Percentiles rank a stretch among this genome's conserved stretches.
phyloP scores from a whole-genome alignment of 495 filamentous ascomycete genomes.

The Clavariopsis aquatica region DNA sequence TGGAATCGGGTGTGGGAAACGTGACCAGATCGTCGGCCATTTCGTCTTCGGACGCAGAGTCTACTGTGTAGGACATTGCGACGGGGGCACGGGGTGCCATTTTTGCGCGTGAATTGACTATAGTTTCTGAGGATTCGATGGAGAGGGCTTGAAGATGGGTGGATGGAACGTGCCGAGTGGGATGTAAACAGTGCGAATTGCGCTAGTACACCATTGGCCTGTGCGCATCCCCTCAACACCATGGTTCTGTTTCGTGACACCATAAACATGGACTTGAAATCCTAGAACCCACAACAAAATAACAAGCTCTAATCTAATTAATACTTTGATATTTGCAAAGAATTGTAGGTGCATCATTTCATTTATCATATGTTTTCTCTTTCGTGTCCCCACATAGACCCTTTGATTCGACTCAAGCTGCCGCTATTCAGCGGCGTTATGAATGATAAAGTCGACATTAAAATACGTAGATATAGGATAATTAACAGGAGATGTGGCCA shows the following conservation, averaged over 20 bases:
- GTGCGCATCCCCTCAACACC: conserved; percentile 1
- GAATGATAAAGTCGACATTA: no score
- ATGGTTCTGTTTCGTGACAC: neutral
- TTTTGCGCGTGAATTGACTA: conserved; percentile 10
- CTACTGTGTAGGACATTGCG: conserved; percentile 61
- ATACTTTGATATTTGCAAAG: no score
- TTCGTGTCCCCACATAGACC: no score
- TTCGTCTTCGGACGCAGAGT: conserved; percentile 68
- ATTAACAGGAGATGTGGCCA: no score
- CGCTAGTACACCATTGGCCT: neutral
- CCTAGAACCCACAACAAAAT: no score
- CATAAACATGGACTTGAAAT: no score
- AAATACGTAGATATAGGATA: no score
- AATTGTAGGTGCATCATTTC: no score
- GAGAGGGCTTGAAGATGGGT: neutral
- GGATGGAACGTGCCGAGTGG: conserved; percentile 5
- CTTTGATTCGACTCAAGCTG: no score
- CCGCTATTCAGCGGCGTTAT: no score
- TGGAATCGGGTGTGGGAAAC: conserved; percentile 45
- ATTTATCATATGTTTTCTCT: no score
- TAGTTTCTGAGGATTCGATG: neutral
- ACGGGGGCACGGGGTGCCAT: conserved; percentile 60
- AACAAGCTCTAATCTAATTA: no score
- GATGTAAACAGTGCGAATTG: conserved; percentile 20
- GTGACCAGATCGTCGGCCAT: conserved; percentile 43